Conservation (phyloP, 1,139 yeast genomes). For the Candida glucosophila region DNA sequence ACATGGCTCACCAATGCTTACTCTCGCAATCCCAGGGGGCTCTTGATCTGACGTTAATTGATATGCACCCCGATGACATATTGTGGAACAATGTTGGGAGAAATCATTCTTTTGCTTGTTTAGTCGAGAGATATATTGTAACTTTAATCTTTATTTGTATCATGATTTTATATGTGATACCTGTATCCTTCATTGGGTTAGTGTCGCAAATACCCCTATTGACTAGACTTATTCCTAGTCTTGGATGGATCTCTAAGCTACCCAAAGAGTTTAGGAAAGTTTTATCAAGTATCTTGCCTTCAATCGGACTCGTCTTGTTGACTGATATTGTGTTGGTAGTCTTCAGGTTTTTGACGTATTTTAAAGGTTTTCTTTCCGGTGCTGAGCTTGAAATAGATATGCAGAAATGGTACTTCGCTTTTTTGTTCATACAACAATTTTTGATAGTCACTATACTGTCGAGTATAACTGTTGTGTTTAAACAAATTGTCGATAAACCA, state of each 20-base stretch:
- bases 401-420: constrained; percentile 62
- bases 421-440: constrained; percentile 73
- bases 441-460: constrained; percentile 81
- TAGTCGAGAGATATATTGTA: constrained; percentile 32
- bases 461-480: constrained; percentile 61
- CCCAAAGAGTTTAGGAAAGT: constrained; percentile 46
- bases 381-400: constrained; percentile 49
- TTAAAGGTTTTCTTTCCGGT: constrained; percentile 47
- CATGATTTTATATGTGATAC: constrained; percentile 56
- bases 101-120: constrained; percentile 20
- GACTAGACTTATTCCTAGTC: constrained; percentile 45
- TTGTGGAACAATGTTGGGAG: constrained; percentile 48
- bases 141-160: constrained; percentile 35
- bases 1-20: constrained; percentile 47
- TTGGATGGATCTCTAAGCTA: constrained; percentile 41
- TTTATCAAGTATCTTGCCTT: constrained; percentile 52
- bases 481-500: constrained; percentile 61
- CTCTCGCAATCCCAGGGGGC: constrained; percentile 34
- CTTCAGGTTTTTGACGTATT: constrained; percentile 40
- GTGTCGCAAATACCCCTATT: constrained; percentile 57
- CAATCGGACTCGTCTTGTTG: constrained; percentile 48
- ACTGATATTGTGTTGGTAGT: constrained; percentile 47
- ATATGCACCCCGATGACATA: constrained; percentile 49
- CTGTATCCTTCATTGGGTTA: constrained; percentile 63
- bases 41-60: constrained; percentile 35